Base-by-base conservation (phyloP, 2,329 filamentous ascomycete species). In the Aspergillus sp. region DNA sequence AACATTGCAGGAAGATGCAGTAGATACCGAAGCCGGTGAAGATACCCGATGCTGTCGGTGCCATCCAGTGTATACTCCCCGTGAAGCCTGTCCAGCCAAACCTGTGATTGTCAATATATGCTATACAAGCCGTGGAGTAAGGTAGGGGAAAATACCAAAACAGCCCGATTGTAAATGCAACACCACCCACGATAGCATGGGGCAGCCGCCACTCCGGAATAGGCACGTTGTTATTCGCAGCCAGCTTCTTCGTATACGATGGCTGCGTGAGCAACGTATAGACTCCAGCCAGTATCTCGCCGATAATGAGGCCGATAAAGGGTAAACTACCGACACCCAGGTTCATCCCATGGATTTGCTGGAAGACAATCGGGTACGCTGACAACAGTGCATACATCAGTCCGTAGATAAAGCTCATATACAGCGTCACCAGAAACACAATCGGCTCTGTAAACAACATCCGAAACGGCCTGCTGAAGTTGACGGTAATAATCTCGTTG, bases 1-100 rank as follows among this genome's bases (percentile, higher is more conserved):
- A 58, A 12, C 50, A 58, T 46, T 58, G 56, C 25, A 58, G 14
- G 40, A 58, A 58, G 19, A 58, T 58, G 27, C 56, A 58, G 21
- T 54, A 58, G 12, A 58, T 58, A 3, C 56, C 56, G 23, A 58
- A 53, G 7, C 56, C 56, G n/a, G 56, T 54, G 2, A 58, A 25
- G 12, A 58, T 4, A 0, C 56, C 56, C 6, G 56, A 58, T 4
- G 56, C 37, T 17, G 50, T 27, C 1, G 56, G 56, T 2, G 51
- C 56, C 51, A 58, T 31, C 27, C 27, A 31, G 27, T 31, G 27
- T 31, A 31, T 4, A 31, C 27, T 31, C 1, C 27, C 27, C 3
- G 27, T 31, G 27, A 31, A 31, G 9, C 27, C 27, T 31, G 27
- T 31, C 27, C 27, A 31, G 9, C 27, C 27, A 11, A 31, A 31